phyloP scores from a whole-genome alignment of 495 filamentous ascomycete species.

The Aspergillus nanangensis region DNA sequence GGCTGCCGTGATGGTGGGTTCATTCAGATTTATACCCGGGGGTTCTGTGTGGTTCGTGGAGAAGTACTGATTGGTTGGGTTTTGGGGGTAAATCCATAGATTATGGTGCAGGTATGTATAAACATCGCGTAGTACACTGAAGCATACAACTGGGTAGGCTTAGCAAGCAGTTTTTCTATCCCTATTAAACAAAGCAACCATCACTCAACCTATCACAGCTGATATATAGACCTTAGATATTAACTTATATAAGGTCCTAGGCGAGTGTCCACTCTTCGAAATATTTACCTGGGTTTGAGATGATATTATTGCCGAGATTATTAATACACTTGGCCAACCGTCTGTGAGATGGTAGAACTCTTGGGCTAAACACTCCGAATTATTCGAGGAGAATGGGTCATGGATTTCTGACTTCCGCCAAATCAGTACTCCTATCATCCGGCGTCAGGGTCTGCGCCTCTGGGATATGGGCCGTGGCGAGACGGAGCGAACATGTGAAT shows the following conservation, averaged over 20 bases:
- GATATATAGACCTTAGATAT: constrained; percentile 30
- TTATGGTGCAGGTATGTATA: no score
- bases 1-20: no score
- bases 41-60: no score
- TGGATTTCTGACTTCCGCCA: constrained; percentile 19
- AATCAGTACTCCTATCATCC: constrained; percentile 19
- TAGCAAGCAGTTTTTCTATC: no score
- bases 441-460: constrained; percentile 18
- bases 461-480: constrained; percentile 29
- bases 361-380: constrained; percentile 19
- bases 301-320: constrained; percentile 23
- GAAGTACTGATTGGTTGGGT: no score
- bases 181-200: constrained; percentile 28
- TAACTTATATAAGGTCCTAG: constrained; percentile 24
- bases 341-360: constrained; percentile 21
- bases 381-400: constrained; percentile 20
- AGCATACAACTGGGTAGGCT: no score
- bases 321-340: constrained; percentile 22
- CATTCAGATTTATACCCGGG: no score
- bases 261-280: constrained; percentile 27
- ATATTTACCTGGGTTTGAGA: constrained; percentile 21
- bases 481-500: constrained; percentile 23
- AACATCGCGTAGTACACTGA: no score
- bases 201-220: constrained; percentile 18
- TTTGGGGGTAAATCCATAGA: no score